A percentile compares a stretch with the other conserved stretches of the same genome.
Conservation (phyloP, 129 eudicot genomes). For the Pseudognaphalium luteoalbum region DNA sequence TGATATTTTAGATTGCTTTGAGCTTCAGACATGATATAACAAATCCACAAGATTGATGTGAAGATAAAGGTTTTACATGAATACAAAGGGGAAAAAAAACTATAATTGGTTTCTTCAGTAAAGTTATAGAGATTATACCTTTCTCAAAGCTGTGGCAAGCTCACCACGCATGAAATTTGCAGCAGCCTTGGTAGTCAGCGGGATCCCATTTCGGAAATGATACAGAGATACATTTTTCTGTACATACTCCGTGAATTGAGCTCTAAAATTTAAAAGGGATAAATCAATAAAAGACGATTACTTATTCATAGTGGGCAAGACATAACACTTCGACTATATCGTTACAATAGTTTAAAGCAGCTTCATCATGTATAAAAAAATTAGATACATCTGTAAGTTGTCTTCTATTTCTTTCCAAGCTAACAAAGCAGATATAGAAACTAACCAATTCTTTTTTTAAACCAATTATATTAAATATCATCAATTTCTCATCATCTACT, state of each 20-base stretch:
- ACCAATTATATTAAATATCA: no score
- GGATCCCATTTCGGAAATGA: conserved; percentile 90
- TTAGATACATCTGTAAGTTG: not conserved
- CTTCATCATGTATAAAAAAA: not conserved
- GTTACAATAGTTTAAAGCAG: not conserved
- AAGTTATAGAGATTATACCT: conserved; percentile 42
- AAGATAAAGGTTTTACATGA: not conserved
- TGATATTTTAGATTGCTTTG: not conserved
- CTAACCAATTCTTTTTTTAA: not conserved
- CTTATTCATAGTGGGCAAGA: not conserved
- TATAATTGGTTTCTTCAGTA: not conserved
- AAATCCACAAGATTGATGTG: conserved; percentile 4
- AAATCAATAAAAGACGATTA: not conserved
- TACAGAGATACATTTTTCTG: conserved; percentile 93
- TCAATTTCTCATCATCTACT: not conserved
- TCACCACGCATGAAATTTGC: conserved; percentile 97
- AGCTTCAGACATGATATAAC: conserved; percentile 13
- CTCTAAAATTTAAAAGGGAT: conserved; percentile 37
- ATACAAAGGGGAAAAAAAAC: not conserved
- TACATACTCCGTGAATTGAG: conserved; percentile 92
- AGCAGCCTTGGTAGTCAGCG: conserved; percentile 85
- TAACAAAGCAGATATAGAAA: not conserved
- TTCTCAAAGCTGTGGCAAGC: conserved; percentile 96
- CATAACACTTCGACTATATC: not conserved
- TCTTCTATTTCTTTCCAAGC: not conserved